Base-by-base conservation (phyloP, 1,139 yeast genomes). In the Candida sojae region DNA sequence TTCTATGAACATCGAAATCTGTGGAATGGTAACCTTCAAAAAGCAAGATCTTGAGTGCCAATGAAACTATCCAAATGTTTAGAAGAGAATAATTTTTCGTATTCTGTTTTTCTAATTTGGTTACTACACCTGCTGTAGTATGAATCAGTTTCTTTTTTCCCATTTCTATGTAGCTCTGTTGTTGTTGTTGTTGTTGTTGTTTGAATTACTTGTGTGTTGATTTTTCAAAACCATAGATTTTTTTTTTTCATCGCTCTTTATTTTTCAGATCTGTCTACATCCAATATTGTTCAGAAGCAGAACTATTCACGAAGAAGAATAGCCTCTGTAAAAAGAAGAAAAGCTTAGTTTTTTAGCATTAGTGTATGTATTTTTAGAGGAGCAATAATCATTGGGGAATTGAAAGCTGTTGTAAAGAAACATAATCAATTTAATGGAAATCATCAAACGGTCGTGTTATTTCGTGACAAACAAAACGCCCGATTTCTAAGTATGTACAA, bases 1-100 rank as follows among this genome's bases (percentile, higher is more conserved):
- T 93, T 51, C 99, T 75, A 66, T 93, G 99, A 12, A 95, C 99
- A 62, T 93, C 99, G 60, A 95, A 93, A 63, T 95, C 99, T 0
- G 99, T 93, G 2, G 96, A 88, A 58, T 85, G 88, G 63, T 83
- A 83, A 1, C 75, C 76, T 21, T 68, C 60, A 5, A 67, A 54
- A n/a, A 75, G 59, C 21, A 75, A 62, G 7, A 66, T 56, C 51
- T 75, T 75, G 37, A 75, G 60, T 31, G 71, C 70, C 21, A 73
- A 58, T 5, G 73, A 61, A 4, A 72, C 64, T 26, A 67, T 60
- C 79, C 80, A 75, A 23, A 75, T 64, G 53, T 73, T 73, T 41
- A 62, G 50, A 17, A 74, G 59, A 2, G 76, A 66, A 49, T 69
- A 67, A 28, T n/a, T 42, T 34, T 36, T 47, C 7, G 33, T 23